A percentile compares a stretch with the other conserved stretches of the same genome.
Conservation (phyloP, 768 basidiomycete genomes). For the Sarcodon sp. region DNA sequence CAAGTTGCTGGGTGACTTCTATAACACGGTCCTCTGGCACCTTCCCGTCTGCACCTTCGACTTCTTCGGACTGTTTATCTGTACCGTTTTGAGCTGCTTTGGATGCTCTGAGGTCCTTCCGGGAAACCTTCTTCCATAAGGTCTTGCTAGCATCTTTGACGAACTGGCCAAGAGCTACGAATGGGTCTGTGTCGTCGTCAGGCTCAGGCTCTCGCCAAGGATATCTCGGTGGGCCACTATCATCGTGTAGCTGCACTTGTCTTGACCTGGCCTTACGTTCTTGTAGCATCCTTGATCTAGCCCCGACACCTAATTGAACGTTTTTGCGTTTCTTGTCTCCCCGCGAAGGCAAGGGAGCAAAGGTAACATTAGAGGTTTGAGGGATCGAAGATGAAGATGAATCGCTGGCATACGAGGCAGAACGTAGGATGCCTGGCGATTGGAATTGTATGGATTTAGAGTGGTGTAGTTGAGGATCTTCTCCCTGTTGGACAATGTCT, state of each 20-base stretch:
- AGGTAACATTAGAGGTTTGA: constrained; percentile 13
- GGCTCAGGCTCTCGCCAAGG: neutral
- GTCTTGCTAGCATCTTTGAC: constrained; percentile 13
- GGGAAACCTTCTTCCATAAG: constrained; percentile 13
- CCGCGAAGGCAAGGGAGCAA: constrained; percentile 21
- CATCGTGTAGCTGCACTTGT: constrained; percentile 1
- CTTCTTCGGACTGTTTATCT: no score
- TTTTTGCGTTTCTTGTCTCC: constrained; percentile 17
- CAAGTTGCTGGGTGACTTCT: no score
- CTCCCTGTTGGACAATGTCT: no score
- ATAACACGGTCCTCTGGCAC: no score
- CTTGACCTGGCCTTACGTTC: neutral
- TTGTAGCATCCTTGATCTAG: constrained; percentile 19
- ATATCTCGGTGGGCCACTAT: neutral
- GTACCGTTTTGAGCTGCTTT: no score
- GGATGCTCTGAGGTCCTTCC: constrained; percentile 2
- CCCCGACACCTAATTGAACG: constrained; percentile 21
- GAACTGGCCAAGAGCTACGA: constrained; percentile 12
- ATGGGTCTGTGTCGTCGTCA: constrained; percentile 10
- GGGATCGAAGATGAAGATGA: constrained; percentile 8
- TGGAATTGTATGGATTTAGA: no score
- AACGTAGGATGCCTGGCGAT: neutral
- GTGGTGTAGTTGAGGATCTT: no score
- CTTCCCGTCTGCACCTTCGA: no score
- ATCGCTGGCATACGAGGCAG: neutral